These are phyloP conservation scores for Parastagonospora avenae DNA, from an alignment of 2,329 filamentous ascomycete species.

Conservation along the genomic window DNA sequence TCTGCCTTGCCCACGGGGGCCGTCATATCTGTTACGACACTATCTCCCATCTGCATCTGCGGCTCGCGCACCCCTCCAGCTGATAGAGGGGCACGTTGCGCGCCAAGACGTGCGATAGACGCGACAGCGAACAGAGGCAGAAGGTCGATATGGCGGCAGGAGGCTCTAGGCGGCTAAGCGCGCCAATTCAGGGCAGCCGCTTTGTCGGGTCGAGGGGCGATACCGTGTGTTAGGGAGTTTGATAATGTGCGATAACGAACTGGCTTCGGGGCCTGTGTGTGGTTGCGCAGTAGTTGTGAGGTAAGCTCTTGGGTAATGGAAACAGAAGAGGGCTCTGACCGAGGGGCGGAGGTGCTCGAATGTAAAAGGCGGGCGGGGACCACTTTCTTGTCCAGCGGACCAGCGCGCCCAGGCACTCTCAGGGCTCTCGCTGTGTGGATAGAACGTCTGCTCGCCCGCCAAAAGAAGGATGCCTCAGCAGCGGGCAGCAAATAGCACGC, in stretches of 20 bases:
- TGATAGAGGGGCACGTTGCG: slow-evolving; percentile 42
- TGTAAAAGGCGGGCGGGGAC: slow-evolving; percentile 42
- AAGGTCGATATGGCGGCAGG: slow-evolving; percentile 22
- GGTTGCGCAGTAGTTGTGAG: slow-evolving; percentile 51
- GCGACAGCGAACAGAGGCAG: slow-evolving; percentile 32
- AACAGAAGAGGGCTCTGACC: slow-evolving; percentile 40
- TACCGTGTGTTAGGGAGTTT: slow-evolving; percentile 45
- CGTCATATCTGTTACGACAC: slow-evolving; percentile 51
- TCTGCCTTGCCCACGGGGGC: slow-evolving; percentile 54
- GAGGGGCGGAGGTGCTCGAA: slow-evolving; percentile 42
- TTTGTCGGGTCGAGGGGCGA: slow-evolving; percentile 40
- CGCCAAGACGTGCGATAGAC: slow-evolving; percentile 43
- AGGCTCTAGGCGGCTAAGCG: slow-evolving; percentile 45
- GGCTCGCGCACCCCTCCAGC: slow-evolving; percentile 50
- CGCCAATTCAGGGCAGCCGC: slow-evolving; percentile 39
- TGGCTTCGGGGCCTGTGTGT: slow-evolving; percentile 36
- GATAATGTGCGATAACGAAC: slow-evolving; percentile 53
- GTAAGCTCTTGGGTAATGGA: slow-evolving; percentile 57
- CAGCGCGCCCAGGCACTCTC: neutral
- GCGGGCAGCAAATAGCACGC: slow-evolving; percentile 29
- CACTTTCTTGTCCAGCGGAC: slow-evolving; percentile 9
- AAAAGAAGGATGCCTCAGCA: slow-evolving; percentile 10
- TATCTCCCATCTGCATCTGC: slow-evolving; percentile 61
- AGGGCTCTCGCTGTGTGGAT: slow-evolving; percentile 23
- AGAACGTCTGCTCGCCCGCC: slow-evolving; percentile 20